Evolutionary conservation across 441 rosid genomes (phyloP).

Genomic region (Arabidopsis hybrid): DNA sequence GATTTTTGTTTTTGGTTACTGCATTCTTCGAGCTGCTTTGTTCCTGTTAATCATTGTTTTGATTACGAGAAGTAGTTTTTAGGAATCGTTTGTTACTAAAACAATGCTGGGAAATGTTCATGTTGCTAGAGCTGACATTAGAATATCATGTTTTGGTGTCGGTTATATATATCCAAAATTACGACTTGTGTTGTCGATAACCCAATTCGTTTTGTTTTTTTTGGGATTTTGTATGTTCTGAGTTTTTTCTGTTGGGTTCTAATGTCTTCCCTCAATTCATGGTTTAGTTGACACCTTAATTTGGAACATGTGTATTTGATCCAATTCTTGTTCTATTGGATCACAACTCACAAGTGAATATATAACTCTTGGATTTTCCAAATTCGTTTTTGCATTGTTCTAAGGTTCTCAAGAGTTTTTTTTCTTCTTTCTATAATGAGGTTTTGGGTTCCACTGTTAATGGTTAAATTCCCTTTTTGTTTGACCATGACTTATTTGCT

Average conservation of each 20-base stretch:
- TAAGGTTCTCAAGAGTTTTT: no score
- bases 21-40: constrained; percentile 32
- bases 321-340: constrained; percentile 7
- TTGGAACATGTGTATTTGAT: constrained; percentile 14
- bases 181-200: constrained; percentile 17
- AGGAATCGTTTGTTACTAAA: constrained; percentile 11
- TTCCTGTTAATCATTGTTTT: background rate
- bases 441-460: no score
- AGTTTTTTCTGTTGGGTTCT: constrained; percentile 8
- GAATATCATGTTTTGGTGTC: constrained; percentile 7
- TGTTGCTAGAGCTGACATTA: constrained; percentile 29
- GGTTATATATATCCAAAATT: background rate
- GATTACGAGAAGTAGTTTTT: constrained; percentile 1
- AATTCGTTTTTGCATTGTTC: background rate
- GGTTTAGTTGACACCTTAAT: constrained; percentile 12
- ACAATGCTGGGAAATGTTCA: constrained; percentile 1
- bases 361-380: constrained; percentile 8
- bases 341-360: background rate
- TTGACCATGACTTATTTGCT: background rate
- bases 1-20: constrained; percentile 2
- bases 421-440: no score
- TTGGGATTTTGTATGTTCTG: background rate
- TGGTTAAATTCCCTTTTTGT: background rate
- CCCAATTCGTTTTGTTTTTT: constrained; percentile 14
- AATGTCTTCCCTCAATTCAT: constrained; percentile 6